Conservation (phyloP, 1,139 yeast species). For the Yamadazyma taylorii region DNA sequence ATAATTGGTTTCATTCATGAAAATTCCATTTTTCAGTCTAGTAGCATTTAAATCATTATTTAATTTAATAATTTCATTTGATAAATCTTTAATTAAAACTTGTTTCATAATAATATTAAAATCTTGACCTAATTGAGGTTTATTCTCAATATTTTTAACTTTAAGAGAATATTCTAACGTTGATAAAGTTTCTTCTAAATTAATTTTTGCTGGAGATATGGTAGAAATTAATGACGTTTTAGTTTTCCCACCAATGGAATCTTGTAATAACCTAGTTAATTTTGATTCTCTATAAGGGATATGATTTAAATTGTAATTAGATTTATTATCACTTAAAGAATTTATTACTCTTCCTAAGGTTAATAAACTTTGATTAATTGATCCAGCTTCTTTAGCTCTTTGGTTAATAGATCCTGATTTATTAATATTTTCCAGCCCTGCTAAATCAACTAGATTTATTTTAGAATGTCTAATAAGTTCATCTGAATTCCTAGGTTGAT, state of each 20-base stretch:
- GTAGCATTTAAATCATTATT: constrained; percentile 63
- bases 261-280: constrained; percentile 74
- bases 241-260: constrained; percentile 81
- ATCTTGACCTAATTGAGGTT: constrained; percentile 60
- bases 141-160: constrained; percentile 75
- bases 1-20: constrained; percentile 58
- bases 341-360: constrained; percentile 86
- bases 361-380: constrained; percentile 78
- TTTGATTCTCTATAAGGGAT: constrained; percentile 87
- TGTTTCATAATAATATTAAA: constrained; percentile 55
- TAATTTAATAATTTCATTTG: constrained; percentile 54
- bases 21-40: constrained; percentile 61
- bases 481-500: constrained; percentile 18
- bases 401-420: constrained; percentile 78
- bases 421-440: constrained; percentile 82
- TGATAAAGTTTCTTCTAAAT: constrained; percentile 75
- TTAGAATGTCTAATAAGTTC: constrained; percentile 54
- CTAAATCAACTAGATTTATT: constrained; percentile 81
- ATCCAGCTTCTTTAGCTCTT: constrained; percentile 86
- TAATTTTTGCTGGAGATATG: constrained; percentile 73
- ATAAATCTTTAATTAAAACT: constrained; percentile 57
- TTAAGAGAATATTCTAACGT: constrained; percentile 84
- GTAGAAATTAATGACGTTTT: constrained; percentile 81
- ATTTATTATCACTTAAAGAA: constrained; percentile 43
- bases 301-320: constrained; percentile 32